These are phyloP conservation scores for Ceratocystis destructans DNA, from an alignment of 2,329 filamentous ascomycete genomes.

Conservation along the genomic window DNA sequence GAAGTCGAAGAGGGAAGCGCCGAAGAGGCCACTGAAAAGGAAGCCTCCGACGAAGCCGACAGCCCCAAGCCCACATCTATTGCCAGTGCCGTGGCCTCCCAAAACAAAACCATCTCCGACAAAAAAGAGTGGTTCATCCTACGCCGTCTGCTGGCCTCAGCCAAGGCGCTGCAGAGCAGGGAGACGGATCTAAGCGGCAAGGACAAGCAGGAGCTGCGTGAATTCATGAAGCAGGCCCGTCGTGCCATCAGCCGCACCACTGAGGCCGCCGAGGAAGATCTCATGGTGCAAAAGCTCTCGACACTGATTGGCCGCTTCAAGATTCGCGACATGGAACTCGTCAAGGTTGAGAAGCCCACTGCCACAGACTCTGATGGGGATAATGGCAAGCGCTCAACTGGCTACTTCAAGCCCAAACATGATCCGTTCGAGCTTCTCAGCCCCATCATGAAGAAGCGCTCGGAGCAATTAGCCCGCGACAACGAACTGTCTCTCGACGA, in stretches of 20 bases:
- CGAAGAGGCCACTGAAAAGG: conserved; percentile 27
- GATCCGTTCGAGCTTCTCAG: conserved; percentile 13
- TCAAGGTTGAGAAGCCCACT: conserved; percentile 13
- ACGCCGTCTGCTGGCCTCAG: conserved; percentile 40
- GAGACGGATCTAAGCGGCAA: conserved; percentile 43
- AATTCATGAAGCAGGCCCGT: conserved; percentile 53
- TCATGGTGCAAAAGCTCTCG: conserved; percentile 43
- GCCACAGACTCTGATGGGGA: conserved; percentile 9
- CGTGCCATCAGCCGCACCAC: conserved; percentile 37
- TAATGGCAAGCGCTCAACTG: not conserved
- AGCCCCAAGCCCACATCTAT: conserved; percentile 23
- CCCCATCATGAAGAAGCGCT: conserved; percentile 23
- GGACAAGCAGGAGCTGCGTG: conserved; percentile 61
- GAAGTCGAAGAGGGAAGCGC: conserved; percentile 24
- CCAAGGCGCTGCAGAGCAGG: conserved; percentile 41
- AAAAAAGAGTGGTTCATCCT: conserved; percentile 26
- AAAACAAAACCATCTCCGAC: conserved; percentile 25
- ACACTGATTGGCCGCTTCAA: conserved; percentile 36
- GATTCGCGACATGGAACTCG: conserved; percentile 24
- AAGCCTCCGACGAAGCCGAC: conserved; percentile 17
- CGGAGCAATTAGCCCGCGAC: conserved; percentile 25
- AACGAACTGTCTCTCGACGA: conserved; percentile 35
- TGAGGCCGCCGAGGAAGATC: conserved; percentile 29
- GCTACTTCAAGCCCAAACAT: conserved; percentile 16
- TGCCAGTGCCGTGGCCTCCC: conserved; percentile 24